Conservation (phyloP, 2,329 filamentous ascomycete genomes). For the Bimuria novae-zelandiae region DNA sequence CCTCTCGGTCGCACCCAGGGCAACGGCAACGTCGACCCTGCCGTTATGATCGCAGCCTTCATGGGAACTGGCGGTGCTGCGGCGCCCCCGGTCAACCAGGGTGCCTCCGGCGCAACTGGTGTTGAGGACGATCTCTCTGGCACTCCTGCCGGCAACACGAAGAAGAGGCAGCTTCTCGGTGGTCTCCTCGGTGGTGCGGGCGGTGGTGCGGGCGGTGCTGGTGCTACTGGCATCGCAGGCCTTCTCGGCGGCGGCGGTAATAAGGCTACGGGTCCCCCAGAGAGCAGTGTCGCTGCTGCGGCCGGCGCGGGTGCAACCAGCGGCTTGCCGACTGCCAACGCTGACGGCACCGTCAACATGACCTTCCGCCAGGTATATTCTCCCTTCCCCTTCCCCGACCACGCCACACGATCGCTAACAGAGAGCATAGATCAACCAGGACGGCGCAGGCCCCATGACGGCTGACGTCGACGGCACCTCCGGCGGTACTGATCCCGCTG, state of each 20-base stretch:
- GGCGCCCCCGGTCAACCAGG: constrained; percentile 35
- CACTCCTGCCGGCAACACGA: constrained; percentile 4
- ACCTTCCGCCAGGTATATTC: constrained; percentile 61
- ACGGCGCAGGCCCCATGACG: constrained; percentile 67
- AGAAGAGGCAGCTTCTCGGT: constrained; percentile 41
- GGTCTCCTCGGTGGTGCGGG: constrained; percentile 41
- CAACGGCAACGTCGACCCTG: constrained; percentile 64
- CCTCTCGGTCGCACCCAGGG: constrained; percentile 68
- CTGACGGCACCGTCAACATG: constrained; percentile 65
- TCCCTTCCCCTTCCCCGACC: not conserved
- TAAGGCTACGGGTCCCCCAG: constrained; percentile 53
- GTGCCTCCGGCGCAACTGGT: constrained; percentile 35
- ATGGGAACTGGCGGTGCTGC: constrained; percentile 51
- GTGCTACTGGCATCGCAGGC: constrained; percentile 36
- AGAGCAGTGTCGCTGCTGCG: constrained; percentile 60
- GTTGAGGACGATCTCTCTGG: constrained; percentile 40
- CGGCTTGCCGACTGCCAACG: constrained; percentile 64
- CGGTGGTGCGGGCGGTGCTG: constrained; percentile 17
- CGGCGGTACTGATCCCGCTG: constrained; percentile 63
- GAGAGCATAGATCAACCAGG: constrained; percentile 61
- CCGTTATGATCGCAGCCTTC: constrained; percentile 63
- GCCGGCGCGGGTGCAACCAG: constrained; percentile 58
- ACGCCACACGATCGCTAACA: constrained; percentile 1
- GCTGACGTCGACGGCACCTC: constrained; percentile 67
- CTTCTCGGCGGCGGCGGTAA: constrained; percentile 50